Percentiles rank a stretch among this genome's conserved stretches.
phyloP scores from a whole-genome alignment of 495 filamentous ascomycete genomes.

The Pyrenula aspistea region DNA sequence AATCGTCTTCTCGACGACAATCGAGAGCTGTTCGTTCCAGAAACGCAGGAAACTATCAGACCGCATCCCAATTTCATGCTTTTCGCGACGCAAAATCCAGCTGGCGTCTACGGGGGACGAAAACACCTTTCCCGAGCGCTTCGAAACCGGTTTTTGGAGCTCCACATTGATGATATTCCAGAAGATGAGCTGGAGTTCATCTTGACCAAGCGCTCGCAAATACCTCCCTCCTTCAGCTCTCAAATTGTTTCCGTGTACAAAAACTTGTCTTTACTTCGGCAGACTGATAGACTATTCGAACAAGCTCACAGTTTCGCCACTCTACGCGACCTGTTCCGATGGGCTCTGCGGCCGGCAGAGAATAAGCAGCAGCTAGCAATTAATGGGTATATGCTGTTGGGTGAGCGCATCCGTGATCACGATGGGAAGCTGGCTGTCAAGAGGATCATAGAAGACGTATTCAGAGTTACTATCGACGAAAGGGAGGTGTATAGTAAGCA shows the following conservation, averaged over 20 bases:
- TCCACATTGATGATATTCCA: constrained; percentile 97
- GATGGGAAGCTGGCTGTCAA: constrained; percentile 80
- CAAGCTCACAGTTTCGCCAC: constrained; percentile 97
- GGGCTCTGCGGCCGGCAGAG: constrained; percentile 81
- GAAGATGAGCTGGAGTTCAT: constrained; percentile 92
- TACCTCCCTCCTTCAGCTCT: constrained; percentile 81
- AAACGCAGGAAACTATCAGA: constrained; percentile 86
- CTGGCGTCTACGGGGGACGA: constrained; percentile 87
- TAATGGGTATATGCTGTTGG: constrained; percentile 93
- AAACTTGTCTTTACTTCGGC: constrained; percentile 75
- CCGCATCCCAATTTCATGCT: constrained; percentile 95
- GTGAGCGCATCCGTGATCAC: constrained; percentile 82
- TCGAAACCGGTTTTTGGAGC: constrained; percentile 89
- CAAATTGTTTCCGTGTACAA: constrained; percentile 91
- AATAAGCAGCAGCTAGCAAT: constrained; percentile 77
- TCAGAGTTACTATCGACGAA: constrained; percentile 75
- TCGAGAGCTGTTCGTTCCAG: constrained; percentile 90
- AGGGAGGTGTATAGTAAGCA: constrained; percentile 50
- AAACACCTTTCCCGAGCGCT: constrained; percentile 91
- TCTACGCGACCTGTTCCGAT: constrained; percentile 88
- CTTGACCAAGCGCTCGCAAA: constrained; percentile 72
- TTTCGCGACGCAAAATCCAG: constrained; percentile 97
- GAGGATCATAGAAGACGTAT: constrained; percentile 78
- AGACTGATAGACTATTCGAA: constrained; percentile 84
- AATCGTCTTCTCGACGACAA: constrained; percentile 96